phyloP scores from a whole-genome alignment of 2,329 filamentous ascomycete species.

The Alternaria rosae region DNA sequence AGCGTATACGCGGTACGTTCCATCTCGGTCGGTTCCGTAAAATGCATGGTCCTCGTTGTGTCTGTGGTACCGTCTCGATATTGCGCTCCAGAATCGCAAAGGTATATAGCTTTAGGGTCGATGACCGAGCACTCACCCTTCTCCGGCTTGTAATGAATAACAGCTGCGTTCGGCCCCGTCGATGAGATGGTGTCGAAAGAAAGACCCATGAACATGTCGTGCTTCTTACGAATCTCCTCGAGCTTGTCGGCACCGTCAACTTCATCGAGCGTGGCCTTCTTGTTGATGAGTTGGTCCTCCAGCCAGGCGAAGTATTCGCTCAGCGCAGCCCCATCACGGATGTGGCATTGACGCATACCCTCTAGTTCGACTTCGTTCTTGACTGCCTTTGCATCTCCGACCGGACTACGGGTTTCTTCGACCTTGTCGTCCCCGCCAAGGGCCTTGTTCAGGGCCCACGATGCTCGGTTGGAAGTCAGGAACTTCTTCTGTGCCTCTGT shows the following conservation, averaged over 20 bases:
- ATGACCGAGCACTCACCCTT: slow-evolving; percentile 81
- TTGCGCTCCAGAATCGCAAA: slow-evolving; percentile 97
- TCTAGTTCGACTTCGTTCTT: slow-evolving; percentile 91
- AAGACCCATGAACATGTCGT: slow-evolving; percentile 82
- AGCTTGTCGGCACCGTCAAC: slow-evolving; percentile 92
- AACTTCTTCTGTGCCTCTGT: slow-evolving; percentile 66
- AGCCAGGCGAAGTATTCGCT: slow-evolving; percentile 97
- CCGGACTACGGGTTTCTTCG: slow-evolving; percentile 84
- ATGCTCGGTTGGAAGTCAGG: slow-evolving; percentile 85
- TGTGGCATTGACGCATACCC: slow-evolving; percentile 93
- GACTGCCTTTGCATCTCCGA: slow-evolving; percentile 89
- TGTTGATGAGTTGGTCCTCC: slow-evolving; percentile 81
- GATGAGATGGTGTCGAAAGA: slow-evolving; percentile 97
- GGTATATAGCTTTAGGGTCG: slow-evolving; percentile 84
- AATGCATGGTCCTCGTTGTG: slow-evolving; percentile 91
- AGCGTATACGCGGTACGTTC: slow-evolving; percentile 92
- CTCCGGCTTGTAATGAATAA: slow-evolving; percentile 94
- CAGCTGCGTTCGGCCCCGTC: slow-evolving; percentile 87
- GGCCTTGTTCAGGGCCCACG: slow-evolving; percentile 88
- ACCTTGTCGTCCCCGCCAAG: slow-evolving; percentile 86
- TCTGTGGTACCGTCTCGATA: slow-evolving; percentile 96
- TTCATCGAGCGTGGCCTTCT: slow-evolving; percentile 80
- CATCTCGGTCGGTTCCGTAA: slow-evolving; percentile 80
- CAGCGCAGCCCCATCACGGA: slow-evolving; percentile 89
- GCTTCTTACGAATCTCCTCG: slow-evolving; percentile 73